Percentiles rank a stretch among this genome's conserved stretches.
Conservation (phyloP, 495 filamentous ascomycete genomes). For the Penicillium robsamsonii region DNA sequence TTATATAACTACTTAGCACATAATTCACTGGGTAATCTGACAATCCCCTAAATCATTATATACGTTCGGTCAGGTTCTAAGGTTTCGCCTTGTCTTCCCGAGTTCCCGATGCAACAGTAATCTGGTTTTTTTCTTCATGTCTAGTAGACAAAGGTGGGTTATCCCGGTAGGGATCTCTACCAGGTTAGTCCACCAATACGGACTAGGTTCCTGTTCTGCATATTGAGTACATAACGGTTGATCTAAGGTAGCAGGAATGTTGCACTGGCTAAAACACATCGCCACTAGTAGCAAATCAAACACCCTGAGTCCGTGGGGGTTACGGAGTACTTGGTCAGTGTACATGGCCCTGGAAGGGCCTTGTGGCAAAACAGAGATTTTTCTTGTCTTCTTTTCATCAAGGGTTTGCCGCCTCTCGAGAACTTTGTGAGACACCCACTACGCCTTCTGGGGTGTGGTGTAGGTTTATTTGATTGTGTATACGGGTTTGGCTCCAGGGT, state of each 20-base stretch:
- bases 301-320: background rate
- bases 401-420: background rate
- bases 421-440: background rate
- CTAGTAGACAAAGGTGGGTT: background rate
- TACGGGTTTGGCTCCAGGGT: background rate
- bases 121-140: background rate
- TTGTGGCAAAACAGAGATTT: constrained; percentile 1
- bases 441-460: background rate
- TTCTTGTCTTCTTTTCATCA: background rate
- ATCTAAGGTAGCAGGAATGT: constrained; percentile 8
- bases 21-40: no score
- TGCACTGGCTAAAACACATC: constrained; percentile 7
- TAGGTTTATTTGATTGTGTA: constrained; percentile 6
- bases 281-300: constrained; percentile 6
- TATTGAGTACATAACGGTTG: constrained; percentile 9
- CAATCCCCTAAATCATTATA: no score
- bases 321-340: background rate
- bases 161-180: constrained; percentile 6
- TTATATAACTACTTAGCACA: background rate
- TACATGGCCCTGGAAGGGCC: background rate
- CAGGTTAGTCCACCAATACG: background rate
- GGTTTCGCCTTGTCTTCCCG: constrained; percentile 7
- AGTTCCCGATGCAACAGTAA: constrained; percentile 6
- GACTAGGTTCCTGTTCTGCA: constrained; percentile 2
- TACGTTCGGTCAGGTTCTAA: no score